Percentiles rank a stretch among this genome's conserved stretches.
phyloP scores from a whole-genome alignment of 2,329 filamentous ascomycete species.

The Stagonosporopsis vannaccii region DNA sequence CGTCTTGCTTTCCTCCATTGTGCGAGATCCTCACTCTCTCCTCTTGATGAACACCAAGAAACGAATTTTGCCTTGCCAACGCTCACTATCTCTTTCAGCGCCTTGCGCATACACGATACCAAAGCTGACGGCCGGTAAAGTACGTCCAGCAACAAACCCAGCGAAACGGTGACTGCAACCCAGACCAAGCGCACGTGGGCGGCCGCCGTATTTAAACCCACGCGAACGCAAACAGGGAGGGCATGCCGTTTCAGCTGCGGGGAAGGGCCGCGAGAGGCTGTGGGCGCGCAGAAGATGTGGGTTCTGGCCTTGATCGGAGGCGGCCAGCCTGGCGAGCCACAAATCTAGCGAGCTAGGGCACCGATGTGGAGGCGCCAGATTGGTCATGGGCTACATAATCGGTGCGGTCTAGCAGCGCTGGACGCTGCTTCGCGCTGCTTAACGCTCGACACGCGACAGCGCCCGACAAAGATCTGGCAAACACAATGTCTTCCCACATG shows the following conservation, averaged over 20 bases:
- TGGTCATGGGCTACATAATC: too few species aligned
- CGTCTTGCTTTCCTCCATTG: slow-evolving; percentile 8
- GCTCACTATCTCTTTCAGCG: background rate
- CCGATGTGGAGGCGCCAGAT: background rate
- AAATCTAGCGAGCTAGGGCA: too few species aligned
- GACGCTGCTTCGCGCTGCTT: too few species aligned
- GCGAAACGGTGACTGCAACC: background rate
- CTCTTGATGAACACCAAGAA: too few species aligned
- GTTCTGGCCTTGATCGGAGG: background rate
- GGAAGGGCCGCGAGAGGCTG: background rate
- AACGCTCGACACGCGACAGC: background rate
- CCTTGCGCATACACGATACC: too few species aligned
- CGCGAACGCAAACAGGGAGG: too few species aligned
- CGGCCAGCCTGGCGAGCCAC: too few species aligned
- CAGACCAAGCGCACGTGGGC: background rate
- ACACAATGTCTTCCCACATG: too few species aligned
- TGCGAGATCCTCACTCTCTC: background rate
- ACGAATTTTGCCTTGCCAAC: too few species aligned
- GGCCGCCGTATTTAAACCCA: background rate
- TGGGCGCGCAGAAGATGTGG: background rate
- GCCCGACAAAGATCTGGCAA: too few species aligned
- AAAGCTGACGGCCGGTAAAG: too few species aligned
- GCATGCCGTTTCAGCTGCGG: background rate
- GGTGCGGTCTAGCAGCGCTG: too few species aligned
- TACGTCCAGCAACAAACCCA: background rate